Conservation (phyloP, 2,329 filamentous ascomycete genomes). For the Fusarium redolens region DNA sequence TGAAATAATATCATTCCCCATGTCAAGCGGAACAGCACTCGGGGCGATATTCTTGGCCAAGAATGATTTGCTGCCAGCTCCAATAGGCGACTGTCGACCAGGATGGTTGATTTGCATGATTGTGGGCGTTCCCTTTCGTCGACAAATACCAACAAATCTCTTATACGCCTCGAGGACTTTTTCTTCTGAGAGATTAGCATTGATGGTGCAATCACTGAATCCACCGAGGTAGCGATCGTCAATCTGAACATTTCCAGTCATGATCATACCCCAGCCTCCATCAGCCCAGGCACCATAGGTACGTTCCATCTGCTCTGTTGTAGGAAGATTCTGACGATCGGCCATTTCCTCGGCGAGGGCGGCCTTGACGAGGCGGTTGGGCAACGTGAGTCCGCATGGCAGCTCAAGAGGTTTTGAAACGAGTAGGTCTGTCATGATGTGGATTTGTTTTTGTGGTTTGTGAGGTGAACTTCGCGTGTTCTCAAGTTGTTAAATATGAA, state of each 20-base stretch:
- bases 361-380: conserved; percentile 65
- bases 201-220: conserved; percentile 50
- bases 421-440: conserved; percentile 23
- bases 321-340: conserved; percentile 56
- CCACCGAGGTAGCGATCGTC: conserved; percentile 53
- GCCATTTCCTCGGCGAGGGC: conserved; percentile 62
- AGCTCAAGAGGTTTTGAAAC: conserved; percentile 57
- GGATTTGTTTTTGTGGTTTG: neutral
- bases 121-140: conserved; percentile 50
- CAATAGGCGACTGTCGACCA: conserved; percentile 56
- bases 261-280: conserved; percentile 63
- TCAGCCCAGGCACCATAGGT: conserved; percentile 66
- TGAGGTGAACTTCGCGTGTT: neutral
- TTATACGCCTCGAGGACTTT: conserved; percentile 53
- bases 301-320: conserved; percentile 51
- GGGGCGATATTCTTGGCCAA: conserved; percentile 57
- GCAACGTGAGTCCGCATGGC: conserved; percentile 65
- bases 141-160: conserved; percentile 49
- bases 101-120: conserved; percentile 62
- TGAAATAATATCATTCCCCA: conserved; percentile 54
- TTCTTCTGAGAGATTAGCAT: conserved; percentile 31
- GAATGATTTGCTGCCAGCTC: conserved; percentile 51
- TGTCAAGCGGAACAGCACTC: conserved; percentile 55
- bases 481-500: neutral
- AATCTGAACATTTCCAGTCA: conserved; percentile 63